phyloP scores from a whole-genome alignment of 108 stramenopile genomes.

The Parietichytrium sp. region DNA sequence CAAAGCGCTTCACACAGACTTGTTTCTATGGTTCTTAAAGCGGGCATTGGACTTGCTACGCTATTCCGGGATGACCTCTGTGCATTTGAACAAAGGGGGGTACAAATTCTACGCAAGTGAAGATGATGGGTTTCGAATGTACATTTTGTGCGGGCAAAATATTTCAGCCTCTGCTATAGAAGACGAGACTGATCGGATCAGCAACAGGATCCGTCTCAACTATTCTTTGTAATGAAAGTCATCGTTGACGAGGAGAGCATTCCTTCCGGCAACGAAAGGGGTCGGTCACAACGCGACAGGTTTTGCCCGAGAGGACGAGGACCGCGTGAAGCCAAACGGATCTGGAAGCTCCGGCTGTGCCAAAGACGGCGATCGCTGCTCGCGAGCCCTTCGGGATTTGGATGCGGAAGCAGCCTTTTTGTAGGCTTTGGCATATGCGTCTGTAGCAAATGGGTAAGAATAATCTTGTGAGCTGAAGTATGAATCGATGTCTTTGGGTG shows the following conservation, averaged over 20 bases:
- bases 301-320: not conserved
- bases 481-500: no score
- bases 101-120: not conserved
- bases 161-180: not conserved
- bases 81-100: not conserved
- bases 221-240: not conserved
- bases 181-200: not conserved
- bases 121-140: slow-evolving; percentile 22
- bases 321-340: slow-evolving; percentile 23
- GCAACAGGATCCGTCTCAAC: not conserved
- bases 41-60: not conserved
- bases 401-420: no score
- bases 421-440: no score
- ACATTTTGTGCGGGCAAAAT: not conserved
- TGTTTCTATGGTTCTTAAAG: not conserved
- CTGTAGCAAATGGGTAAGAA: no score
- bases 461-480: no score
- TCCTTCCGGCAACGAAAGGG: not conserved
- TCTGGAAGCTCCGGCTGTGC: not conserved
- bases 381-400: no score
- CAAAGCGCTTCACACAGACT: not conserved
- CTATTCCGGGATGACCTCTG: not conserved
- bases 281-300: not conserved
- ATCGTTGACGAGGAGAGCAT: not conserved
- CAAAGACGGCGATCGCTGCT: no score